Evolutionary conservation across 2,329 filamentous ascomycete genomes (phyloP).

Genomic region (Myriosclerotinia duriaeana): DNA sequence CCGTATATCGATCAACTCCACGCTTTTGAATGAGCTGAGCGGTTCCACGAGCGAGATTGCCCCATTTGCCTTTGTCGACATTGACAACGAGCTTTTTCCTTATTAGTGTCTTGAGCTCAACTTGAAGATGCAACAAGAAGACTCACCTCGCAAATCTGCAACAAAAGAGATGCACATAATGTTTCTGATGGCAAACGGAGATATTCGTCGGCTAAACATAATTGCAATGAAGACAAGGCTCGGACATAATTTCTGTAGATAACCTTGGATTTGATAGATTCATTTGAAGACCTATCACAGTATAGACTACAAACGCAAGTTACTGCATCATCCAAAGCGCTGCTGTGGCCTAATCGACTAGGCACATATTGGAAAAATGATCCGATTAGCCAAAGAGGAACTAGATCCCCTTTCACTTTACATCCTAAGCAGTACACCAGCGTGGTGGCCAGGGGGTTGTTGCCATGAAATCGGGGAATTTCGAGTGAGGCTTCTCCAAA

Average conservation of each 20-base stretch:
- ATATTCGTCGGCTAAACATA: slow-evolving; percentile 11
- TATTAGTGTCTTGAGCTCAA: background rate
- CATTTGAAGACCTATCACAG: slow-evolving; percentile 7
- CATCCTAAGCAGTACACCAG: slow-evolving; percentile 27
- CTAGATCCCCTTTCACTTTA: slow-evolving; percentile 21
- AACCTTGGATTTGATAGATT: slow-evolving; percentile 12
- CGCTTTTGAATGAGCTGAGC: slow-evolving; percentile 23
- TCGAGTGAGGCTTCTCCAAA: background rate
- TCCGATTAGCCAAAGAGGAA: slow-evolving; percentile 22
- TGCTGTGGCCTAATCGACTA: slow-evolving; percentile 24
- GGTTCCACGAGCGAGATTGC: slow-evolving; percentile 26
- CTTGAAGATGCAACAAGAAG: background rate
- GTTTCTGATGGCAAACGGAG: slow-evolving; percentile 25
- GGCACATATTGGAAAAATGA: slow-evolving; percentile 28
- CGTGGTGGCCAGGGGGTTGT: slow-evolving; percentile 19
- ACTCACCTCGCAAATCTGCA: slow-evolving; percentile 30
- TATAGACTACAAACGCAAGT: slow-evolving; percentile 27
- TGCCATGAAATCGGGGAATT: slow-evolving; percentile 20
- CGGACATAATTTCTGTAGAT: slow-evolving; percentile 24
- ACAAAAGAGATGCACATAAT: slow-evolving; percentile 29
- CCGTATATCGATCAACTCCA: slow-evolving; percentile 24
- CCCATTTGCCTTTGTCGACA: slow-evolving; percentile 26
- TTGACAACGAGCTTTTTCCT: slow-evolving; percentile 25
- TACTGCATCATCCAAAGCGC: slow-evolving; percentile 29
- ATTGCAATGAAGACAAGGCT: slow-evolving; percentile 25